Evolutionary conservation across 1,139 yeast genomes (phyloP), one percentile per base, ranked within the genome.

Genomic region (Hyphopichia fennica): DNA sequence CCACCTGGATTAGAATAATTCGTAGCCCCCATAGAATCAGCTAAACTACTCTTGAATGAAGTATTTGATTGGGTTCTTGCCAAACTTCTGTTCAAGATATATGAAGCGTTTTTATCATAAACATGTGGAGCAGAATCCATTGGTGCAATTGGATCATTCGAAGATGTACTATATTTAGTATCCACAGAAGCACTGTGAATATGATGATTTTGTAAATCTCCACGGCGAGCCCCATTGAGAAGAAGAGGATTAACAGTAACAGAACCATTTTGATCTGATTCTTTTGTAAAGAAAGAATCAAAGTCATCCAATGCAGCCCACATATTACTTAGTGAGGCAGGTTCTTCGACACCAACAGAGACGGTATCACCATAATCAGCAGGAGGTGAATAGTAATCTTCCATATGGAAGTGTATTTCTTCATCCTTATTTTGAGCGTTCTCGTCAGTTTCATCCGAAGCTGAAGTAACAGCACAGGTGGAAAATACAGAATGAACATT

Each of bases 271-370:
- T 54, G 60, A 31, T 69, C 65, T 17, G 66, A 62, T 43, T 86
- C 95, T 41, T 83, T 85, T 0, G 96, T 87, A 65, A 93, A 93
- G 60, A 93, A 93, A 11, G 93, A 84, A 60, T 93, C 98, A 51
- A 93, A 76, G 56, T 90, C 95, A 56, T 91, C 98, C 47, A 93
- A 71, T n/a, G 95, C 96, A 0, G 96, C 96, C 84, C 96, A 87
- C 86, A 93, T 90, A 56, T 90, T 89, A 58, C 95, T 89, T 56
- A 93, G 75, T 0, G 96, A 84, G 0, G 87, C 89, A 3, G 78
- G 84, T 44, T 84, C 90, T 10, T 71, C 81, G 17, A 75, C 75
- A 6, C 75, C 71, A 4, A 65, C 67, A 1, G 71, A 71, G 11
- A 57, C 65, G 38, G 62, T 58, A 54, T 65, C 75, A 28, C 60